Evolutionary conservation across 176 grass and related monocot species (phyloP).

Genomic region (Triticum monococcum): DNA sequence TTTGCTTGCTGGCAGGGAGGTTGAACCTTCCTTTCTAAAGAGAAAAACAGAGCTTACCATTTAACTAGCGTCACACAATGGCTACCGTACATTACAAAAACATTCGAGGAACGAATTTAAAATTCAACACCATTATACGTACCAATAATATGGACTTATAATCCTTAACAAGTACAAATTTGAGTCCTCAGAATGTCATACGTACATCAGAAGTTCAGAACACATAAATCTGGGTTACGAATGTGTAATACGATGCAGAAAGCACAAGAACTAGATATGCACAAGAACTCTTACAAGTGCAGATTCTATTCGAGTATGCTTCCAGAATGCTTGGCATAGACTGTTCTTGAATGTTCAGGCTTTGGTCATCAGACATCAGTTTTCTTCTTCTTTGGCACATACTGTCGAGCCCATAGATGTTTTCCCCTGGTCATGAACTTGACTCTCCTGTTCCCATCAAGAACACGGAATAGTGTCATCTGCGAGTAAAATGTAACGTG

Average conservation of each 20-base stretch:
- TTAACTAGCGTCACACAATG: too few relatives aligned
- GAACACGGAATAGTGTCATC: conserved; percentile 26
- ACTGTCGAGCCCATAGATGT: conserved; percentile 65
- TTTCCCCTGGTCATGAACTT: conserved; percentile 56
- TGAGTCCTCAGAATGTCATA: neutral
- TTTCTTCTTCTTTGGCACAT: conserved; percentile 51
- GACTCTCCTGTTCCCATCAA: conserved; percentile 33
- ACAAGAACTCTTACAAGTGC: neutral
- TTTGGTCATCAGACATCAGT: neutral
- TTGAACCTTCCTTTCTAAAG: too few relatives aligned
- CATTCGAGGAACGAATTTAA: neutral
- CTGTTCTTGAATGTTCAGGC: neutral
- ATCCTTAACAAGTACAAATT: neutral
- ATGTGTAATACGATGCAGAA: neutral
- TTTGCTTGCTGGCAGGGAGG: too few relatives aligned
- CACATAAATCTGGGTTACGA: neutral
- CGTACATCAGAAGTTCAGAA: neutral
- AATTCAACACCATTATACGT: neutral
- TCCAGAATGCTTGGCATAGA: neutral
- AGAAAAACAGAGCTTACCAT: too few relatives aligned
- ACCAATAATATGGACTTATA: neutral
- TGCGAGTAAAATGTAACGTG: conserved; percentile 51
- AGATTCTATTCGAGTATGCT: neutral
- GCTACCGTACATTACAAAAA: neutral
- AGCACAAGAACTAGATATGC: neutral